These are phyloP conservation scores for Austroboletus festivus DNA, from an alignment of 768 basidiomycete species.

Conservation along the genomic window DNA sequence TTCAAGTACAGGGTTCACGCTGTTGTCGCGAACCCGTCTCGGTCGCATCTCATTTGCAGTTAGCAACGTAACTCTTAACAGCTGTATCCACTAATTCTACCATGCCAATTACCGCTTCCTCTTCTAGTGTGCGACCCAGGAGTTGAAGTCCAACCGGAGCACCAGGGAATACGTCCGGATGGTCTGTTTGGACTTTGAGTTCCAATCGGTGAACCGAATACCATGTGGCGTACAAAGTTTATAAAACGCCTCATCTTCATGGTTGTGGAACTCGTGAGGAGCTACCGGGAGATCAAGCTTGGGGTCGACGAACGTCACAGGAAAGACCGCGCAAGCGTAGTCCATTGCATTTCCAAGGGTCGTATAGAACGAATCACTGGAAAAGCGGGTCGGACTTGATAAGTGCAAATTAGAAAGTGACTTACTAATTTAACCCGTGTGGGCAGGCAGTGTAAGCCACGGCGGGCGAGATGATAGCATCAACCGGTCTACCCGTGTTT, in stretches of 20 bases:
- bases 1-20: too few relatives aligned
- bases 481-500: constrained; percentile 69
- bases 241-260: too few relatives aligned
- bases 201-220: too few relatives aligned
- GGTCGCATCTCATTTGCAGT: too few relatives aligned
- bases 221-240: too few relatives aligned
- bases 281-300: too few relatives aligned
- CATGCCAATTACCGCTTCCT: constrained; percentile 72
- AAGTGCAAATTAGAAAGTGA: too few relatives aligned
- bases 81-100: constrained; percentile 61
- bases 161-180: constrained; percentile 51
- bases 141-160: constrained; percentile 67
- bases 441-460: constrained; percentile 61
- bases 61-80: constrained; percentile 35
- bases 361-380: constrained; percentile 52
- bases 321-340: constrained; percentile 58
- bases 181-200: too few relatives aligned
- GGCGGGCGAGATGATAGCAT: constrained; percentile 67
- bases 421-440: constrained; percentile 57
- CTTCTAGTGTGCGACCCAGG: constrained; percentile 67
- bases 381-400: too few relatives aligned
- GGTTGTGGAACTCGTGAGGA: too few relatives aligned
- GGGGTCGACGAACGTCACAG: constrained; percentile 60
- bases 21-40: too few relatives aligned
- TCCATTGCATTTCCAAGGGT: constrained; percentile 69